Evolutionary conservation across 179 eudicot species (phyloP), one percentile per base, ranked within the genome.

Genomic region (Spinacia oleracea): DNA sequence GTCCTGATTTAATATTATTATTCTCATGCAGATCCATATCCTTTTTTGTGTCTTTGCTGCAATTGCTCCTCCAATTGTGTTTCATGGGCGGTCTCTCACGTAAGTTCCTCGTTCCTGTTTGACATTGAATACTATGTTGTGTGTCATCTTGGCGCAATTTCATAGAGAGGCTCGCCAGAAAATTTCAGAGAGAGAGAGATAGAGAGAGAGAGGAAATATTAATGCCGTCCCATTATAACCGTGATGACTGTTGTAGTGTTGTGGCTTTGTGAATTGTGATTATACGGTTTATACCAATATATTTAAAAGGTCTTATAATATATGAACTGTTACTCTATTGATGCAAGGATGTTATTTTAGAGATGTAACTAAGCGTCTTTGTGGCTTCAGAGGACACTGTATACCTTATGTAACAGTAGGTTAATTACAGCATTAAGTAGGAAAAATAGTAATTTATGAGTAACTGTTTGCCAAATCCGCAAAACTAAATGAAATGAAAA

Each of bases 41-140:
- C 89, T 76, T 38, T 93, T 96, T 77, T 93, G 98, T 79, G 85
- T 93, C 81, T 82, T 93, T 87, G 98, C 98, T 83, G 97, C 98
- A 71, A 91, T 95, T 75, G 98, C 98, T 77, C 98, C 98, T 29
- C 98, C 98, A 20, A 79, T 95, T 70, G 90, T 95, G 77, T 95
- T 95, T 70, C 98, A 90, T 64, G 98, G 98, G 81, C 84, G 87
- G 86, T 95, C 98, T 69, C 81, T 95, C 77, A 89, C 98, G 98
- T 95, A 86, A 91, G 97, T 81, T 78, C 38, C 74, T 58, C 50
- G 0, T 53, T 45, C 69, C 27, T 40, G 42, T 35, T 76, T 75
- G 34, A 38, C 27, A 53, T 6, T 72, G 40, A 55, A 15, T 42
- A 40, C 48, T 27, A 46, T 32, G 35, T 64, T 11, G 45, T 2